Conservation (phyloP, 441 rosid genomes). For the Biscutella laevigata region DNA sequence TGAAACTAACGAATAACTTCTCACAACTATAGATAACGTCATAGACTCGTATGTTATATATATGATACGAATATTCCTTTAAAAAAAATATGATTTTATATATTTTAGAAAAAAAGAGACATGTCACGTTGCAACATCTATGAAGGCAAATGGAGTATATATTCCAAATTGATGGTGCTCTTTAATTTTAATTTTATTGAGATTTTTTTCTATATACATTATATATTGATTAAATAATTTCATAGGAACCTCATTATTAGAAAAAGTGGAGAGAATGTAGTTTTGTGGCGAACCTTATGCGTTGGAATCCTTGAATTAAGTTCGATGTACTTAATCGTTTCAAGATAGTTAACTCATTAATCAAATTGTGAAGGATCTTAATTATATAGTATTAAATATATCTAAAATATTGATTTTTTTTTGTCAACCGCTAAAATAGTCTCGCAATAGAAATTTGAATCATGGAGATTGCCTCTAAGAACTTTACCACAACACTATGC, state of each 20-base stretch:
- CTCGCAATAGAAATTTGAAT: not conserved
- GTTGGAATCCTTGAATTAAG: constrained; percentile 36
- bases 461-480: not conserved
- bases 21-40: constrained; percentile 23
- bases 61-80: constrained; percentile 26
- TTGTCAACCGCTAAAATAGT: constrained; percentile 6
- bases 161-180: constrained; percentile 56
- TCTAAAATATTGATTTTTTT: not conserved
- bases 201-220: not conserved
- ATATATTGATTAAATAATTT: constrained; percentile 15
- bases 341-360: constrained; percentile 9
- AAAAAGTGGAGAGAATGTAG: constrained; percentile 43
- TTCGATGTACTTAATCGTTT: constrained; percentile 2
- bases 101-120: constrained; percentile 2
- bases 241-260: constrained; percentile 47
- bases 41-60: constrained; percentile 20
- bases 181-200: constrained; percentile 15
- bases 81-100: not conserved
- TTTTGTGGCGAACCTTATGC: constrained; percentile 73
- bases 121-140: constrained; percentile 36
- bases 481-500: constrained; percentile 8
- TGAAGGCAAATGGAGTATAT: constrained; percentile 32
- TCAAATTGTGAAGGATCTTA: constrained; percentile 4
- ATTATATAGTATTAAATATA: not conserved
- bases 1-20: constrained; percentile 12